Percentiles rank a stretch among this genome's conserved stretches.
Conservation (phyloP, 208 protist genomes). For the Crithidia bombi region DNA sequence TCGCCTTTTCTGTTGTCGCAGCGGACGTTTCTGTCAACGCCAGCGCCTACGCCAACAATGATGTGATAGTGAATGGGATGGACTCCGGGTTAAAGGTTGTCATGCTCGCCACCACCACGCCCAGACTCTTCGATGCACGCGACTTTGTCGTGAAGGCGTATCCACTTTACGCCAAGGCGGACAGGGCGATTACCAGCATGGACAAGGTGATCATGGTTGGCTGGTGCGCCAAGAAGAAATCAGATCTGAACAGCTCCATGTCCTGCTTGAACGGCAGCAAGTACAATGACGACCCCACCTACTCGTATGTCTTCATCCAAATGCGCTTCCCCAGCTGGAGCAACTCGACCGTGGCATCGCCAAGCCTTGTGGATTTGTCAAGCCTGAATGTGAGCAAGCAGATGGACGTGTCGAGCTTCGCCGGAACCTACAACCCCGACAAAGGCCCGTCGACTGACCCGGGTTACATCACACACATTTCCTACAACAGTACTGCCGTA, state of each 20-base stretch:
- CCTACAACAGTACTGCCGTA: constrained; percentile 3
- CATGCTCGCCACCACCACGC: neutral
- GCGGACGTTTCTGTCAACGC: constrained; percentile 12
- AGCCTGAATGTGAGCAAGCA: constrained; percentile 1
- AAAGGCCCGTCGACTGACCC: neutral
- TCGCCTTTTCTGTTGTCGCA: neutral
- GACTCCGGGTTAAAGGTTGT: neutral
- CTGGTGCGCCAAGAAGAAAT: constrained; percentile 14
- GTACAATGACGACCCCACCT: constrained; percentile 1
- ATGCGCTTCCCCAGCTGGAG: constrained; percentile 24
- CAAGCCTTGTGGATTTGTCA: neutral
- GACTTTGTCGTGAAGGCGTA: constrained; percentile 7
- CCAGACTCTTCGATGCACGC: constrained; percentile 5
- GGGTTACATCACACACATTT: constrained; percentile 13
- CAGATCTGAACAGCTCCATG: constrained; percentile 8
- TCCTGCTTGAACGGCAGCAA: constrained; percentile 15
- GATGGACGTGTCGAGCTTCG: neutral
- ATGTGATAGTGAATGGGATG: constrained; percentile 14
- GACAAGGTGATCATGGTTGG: constrained; percentile 19
- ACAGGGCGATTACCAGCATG: constrained; percentile 12
- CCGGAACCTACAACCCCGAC: constrained; percentile 13
- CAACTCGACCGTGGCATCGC: neutral
- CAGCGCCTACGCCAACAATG: constrained; percentile 20
- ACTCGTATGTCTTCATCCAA: constrained; percentile 15
- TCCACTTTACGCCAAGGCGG: constrained; percentile 7